Evolutionary conservation across 2,329 filamentous ascomycete species (phyloP).

Genomic region (Penicillium glabrum): DNA sequence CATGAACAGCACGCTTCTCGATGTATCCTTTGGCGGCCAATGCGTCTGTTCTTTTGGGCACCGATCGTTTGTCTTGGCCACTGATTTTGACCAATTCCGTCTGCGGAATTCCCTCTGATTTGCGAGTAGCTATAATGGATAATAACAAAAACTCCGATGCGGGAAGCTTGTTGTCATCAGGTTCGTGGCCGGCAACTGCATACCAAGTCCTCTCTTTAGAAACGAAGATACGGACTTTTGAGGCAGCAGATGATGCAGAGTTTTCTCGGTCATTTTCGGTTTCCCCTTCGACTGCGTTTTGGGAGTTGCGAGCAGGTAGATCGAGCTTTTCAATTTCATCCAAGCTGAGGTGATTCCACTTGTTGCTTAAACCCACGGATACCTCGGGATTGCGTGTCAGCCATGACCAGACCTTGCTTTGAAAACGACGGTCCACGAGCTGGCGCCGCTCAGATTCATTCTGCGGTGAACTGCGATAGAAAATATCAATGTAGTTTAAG

Average conservation of each 20-base stretch:
- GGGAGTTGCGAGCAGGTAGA: neutral
- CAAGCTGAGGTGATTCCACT: constrained; percentile 42
- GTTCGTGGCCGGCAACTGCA: constrained; percentile 59
- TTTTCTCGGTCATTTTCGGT: constrained; percentile 1
- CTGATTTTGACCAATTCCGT: constrained; percentile 55
- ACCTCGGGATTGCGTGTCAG: constrained; percentile 57
- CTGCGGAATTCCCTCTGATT: constrained; percentile 57
- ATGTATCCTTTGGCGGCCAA: constrained; percentile 62
- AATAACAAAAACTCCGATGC: constrained; percentile 57
- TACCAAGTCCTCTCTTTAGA: constrained; percentile 60
- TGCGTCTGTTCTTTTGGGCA: constrained; percentile 60
- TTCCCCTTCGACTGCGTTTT: neutral
- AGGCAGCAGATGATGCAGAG: neutral
- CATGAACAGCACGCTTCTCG: constrained; percentile 53
- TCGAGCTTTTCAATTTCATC: constrained; percentile 37
- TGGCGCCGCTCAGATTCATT: constrained; percentile 21
- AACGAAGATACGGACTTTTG: constrained; percentile 46
- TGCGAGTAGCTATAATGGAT: constrained; percentile 58
- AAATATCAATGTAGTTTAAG: constrained; percentile 34
- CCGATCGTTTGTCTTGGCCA: constrained; percentile 65
- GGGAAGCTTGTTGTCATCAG: constrained; percentile 55
- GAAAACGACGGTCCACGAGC: constrained; percentile 51
- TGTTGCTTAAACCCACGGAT: constrained; percentile 46
- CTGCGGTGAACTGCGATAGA: constrained; percentile 31
- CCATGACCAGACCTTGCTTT: constrained; percentile 59